Base-by-base conservation (phyloP, 2,329 filamentous ascomycete genomes). In the Aspergillus ochraceoroseus region DNA sequence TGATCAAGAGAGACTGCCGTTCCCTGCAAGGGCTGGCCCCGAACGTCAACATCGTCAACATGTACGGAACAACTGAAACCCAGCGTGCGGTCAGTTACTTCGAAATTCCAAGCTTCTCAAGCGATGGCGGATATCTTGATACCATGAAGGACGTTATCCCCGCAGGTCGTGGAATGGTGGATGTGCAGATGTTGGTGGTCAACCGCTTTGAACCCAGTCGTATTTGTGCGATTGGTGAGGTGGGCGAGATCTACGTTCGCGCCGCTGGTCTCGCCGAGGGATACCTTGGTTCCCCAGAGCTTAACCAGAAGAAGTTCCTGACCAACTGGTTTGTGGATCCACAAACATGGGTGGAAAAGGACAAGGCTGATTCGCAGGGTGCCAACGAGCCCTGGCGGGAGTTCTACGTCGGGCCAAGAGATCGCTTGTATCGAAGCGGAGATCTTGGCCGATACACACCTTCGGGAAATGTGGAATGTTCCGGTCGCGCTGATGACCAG, bases 61-160 rank as follows among this genome's bases (percentile, higher is more conserved):
- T 90, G 80, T 94, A 88, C 58, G 88, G 89, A 28, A 87, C 87
- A 0, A 95, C 88, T 0, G 88, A 95, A 63, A 90, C 85, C 0
- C 80, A 85, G 57, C 73, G 87, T 52, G 80, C 82, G 2, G 88
- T 95, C 28, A 87, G 80, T 51, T 95, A 85, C 68, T 94, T 80
- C 60, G 79, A 90, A 55, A 79, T 95, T 11, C 81, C 82, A 1
- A 83, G 77, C 56, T 69, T 72, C 18, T 75, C 71, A 7, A 73
- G 80, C 44, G 76, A 88, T 39, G 77, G 85, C 1, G 65, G 71
- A 14, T 82, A 73, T 54, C 64, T 86, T 20, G 79, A 83, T 45
- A 72, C 68, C 17, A 74, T 86, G 64, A 76, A 76, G 49, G 85
- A 95, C 52, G 82, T 83, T 15, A 82, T 95, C 32, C 87, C 89